Percentiles rank a stretch among this genome's conserved stretches.
Evolutionary conservation across 345 rosid genomes (phyloP).

Genomic region (Orychophragmus violaceus): DNA sequence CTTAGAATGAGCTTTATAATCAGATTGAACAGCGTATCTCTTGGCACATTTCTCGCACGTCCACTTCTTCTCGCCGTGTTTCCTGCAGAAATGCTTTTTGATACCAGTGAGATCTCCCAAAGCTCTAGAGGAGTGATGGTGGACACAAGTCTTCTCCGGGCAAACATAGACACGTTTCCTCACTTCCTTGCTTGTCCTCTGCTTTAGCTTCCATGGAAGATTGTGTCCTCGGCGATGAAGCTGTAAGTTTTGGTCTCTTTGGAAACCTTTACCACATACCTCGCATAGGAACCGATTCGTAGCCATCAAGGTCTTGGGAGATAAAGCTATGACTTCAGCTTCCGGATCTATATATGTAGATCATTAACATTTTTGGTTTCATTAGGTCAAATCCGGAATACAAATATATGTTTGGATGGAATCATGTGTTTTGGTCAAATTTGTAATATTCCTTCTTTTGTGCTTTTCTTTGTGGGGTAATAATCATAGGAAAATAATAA

Average conservation of each 20-base stretch:
- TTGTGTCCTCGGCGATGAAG: conserved; percentile 94
- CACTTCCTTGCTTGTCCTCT: conserved; percentile 74
- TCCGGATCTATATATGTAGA: conserved; percentile 64
- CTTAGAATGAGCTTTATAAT: conserved; percentile 97
- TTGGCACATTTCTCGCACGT: conserved; percentile 94
- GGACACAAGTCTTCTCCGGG: conserved; percentile 86
- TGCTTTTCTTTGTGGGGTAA: neutral
- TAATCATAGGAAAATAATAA: neutral
- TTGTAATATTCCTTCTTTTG: neutral
- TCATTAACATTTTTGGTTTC: neutral
- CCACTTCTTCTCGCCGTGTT: conserved; percentile 99
- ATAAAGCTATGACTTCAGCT: conserved; percentile 93
- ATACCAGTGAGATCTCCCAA: conserved; percentile 98
- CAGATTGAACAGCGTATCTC: conserved; percentile 90
- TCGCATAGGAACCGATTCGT: conserved; percentile 95
- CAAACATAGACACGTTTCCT: conserved; percentile 91
- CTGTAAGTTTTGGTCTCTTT: conserved; percentile 94
- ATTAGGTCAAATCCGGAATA: conserved; percentile 2
- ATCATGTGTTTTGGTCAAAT: neutral
- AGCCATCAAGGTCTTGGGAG: conserved; percentile 95
- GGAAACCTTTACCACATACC: conserved; percentile 92
- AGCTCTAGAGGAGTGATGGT: conserved; percentile 87
- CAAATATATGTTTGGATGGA: neutral
- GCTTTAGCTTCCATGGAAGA: conserved; percentile 99
- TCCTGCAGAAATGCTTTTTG: conserved; percentile 91